These are phyloP conservation scores for Penicillium thymicola DNA, from an alignment of 2,329 filamentous ascomycete species.

Conservation along the genomic window DNA sequence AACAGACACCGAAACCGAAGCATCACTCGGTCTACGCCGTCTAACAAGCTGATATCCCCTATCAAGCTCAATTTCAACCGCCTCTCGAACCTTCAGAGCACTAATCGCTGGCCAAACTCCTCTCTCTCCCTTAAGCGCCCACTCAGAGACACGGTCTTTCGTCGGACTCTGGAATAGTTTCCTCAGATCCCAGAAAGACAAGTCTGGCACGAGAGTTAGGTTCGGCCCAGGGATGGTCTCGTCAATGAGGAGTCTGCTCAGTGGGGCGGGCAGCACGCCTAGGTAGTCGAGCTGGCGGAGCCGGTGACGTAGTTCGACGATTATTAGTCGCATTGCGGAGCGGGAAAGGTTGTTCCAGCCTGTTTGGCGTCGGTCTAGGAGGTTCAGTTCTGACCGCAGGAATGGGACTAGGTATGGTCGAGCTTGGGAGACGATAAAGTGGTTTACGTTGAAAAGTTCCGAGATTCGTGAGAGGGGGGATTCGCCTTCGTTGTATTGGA, in stretches of 20 bases:
- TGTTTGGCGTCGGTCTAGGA: conserved; percentile 60
- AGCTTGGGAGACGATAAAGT: conserved; percentile 92
- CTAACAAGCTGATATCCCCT: conserved; percentile 77
- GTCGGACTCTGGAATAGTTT: conserved; percentile 81
- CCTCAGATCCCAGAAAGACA: conserved; percentile 69
- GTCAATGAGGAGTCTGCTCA: conserved; percentile 75
- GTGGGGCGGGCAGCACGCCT: conserved; percentile 64
- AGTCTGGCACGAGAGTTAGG: conserved; percentile 77
- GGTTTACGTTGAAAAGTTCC: conserved; percentile 87
- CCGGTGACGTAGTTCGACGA: conserved; percentile 75
- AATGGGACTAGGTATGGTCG: conserved; percentile 87
- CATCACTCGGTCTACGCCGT: conserved; percentile 37
- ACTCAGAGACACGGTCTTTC: conserved; percentile 70
- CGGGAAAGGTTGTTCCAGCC: conserved; percentile 58
- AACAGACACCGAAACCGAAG: conserved; percentile 9
- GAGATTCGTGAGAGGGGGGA: conserved; percentile 68
- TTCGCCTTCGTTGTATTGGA: conserved; percentile 63
- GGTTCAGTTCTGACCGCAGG: conserved; percentile 74
- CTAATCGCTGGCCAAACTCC: conserved; percentile 89
- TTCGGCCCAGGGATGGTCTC: conserved; percentile 75
- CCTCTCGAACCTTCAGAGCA: conserved; percentile 76
- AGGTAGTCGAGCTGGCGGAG: conserved; percentile 77
- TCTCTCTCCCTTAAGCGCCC: conserved; percentile 79
- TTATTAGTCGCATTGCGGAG: conserved; percentile 61
- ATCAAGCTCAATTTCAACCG: conserved; percentile 84